Evolutionary conservation across 768 basidiomycete genomes (phyloP).

Genomic region (Arthromyces matolae): DNA sequence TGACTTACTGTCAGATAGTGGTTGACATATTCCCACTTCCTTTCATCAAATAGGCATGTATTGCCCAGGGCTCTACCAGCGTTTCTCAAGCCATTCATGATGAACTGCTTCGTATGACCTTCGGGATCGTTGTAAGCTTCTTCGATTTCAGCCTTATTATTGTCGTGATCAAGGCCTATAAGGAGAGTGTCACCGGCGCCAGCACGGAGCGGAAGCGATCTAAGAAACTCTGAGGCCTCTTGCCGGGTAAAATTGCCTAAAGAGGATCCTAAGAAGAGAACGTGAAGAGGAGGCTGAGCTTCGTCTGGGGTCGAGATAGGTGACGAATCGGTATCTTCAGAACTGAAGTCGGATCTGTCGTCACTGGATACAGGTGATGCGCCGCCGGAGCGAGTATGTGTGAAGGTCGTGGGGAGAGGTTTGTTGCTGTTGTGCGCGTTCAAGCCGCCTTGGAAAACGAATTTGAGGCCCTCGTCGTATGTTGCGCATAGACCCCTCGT

Average conservation of each 20-base stretch:
- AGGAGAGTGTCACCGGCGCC: conserved; percentile 78
- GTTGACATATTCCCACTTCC: conserved; percentile 79
- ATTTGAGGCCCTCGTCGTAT: conserved; percentile 85
- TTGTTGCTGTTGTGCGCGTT: conserved; percentile 17
- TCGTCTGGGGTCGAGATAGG: conserved; percentile 47
- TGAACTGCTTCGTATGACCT: conserved; percentile 71
- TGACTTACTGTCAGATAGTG: conserved; percentile 39
- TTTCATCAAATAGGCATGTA: conserved; percentile 56
- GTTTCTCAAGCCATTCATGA: conserved; percentile 78
- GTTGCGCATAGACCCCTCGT: conserved; percentile 88
- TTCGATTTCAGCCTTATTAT: conserved; percentile 67
- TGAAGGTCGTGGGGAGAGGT: conserved; percentile 6
- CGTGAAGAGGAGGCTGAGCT: conserved; percentile 56
- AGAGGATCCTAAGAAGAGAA: conserved; percentile 90
- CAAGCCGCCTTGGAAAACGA: conserved; percentile 65
- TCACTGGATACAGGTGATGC: conserved; percentile 38
- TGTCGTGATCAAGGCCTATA: conserved; percentile 88
- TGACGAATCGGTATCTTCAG: conserved; percentile 24
- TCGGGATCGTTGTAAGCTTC: conserved; percentile 81
- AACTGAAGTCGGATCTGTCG: conserved; percentile 19
- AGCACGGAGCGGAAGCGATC: conserved; percentile 71
- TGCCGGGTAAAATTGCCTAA: conserved; percentile 83
- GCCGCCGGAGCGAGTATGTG: conserved; percentile 21
- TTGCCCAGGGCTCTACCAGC: conserved; percentile 69
- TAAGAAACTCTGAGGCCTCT: conserved; percentile 70